Evolutionary conservation across 371 early-diverging fungal genomes (phyloP), one percentile per base, ranked within the genome.

Genomic region (Gilbertella persicaria): DNA sequence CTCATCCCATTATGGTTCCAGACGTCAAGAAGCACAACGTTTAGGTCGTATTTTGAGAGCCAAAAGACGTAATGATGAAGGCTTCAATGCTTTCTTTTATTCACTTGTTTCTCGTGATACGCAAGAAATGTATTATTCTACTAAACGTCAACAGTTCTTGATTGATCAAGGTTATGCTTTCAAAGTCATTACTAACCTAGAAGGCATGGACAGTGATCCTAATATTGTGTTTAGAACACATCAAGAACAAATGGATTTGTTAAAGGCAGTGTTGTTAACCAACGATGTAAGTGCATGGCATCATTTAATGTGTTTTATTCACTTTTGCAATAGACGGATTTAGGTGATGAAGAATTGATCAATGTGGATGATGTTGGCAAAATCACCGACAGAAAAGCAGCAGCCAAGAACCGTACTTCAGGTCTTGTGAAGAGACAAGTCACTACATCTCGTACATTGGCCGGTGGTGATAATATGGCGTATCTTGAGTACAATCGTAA

Each of bases 111-210:
- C 92, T 37, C 90, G 90, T 54, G 99, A 99, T 74, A 99, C 99
- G 0, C 95, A 99, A 66, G 99, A 99, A 76, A 98, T 99, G 92
- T 95, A 87, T 54, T 99, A 98, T 63, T 94, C 96, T n/a, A 86
- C 93, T 14, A 98, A 97, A 69, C 87, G 99, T 37, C 97, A 98
- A 71, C 98, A 98, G 73, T 99, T 99, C 72, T 73, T 99, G 60
- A 93, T 99, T 38, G 99, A 99, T 71, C 99, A 99, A 74, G 99
- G 99, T 1, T 99, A 99, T 73, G 91, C 97, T 19, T 99, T 98
- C 81, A 98, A 97, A 73, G 98, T 94, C 21, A 91, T 96, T 54
- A 90, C 87, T 7, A 79, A 86, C 19, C 79, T 95, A 8, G 89
- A 91, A 53, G 94, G 93, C 10, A 84, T 92, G 74, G 88, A 88